A percentile compares a stretch with the other conserved stretches of the same genome.
Evolutionary conservation across 805 yeast genomes (phyloP).

Genomic region (Kazachstania viticola): DNA sequence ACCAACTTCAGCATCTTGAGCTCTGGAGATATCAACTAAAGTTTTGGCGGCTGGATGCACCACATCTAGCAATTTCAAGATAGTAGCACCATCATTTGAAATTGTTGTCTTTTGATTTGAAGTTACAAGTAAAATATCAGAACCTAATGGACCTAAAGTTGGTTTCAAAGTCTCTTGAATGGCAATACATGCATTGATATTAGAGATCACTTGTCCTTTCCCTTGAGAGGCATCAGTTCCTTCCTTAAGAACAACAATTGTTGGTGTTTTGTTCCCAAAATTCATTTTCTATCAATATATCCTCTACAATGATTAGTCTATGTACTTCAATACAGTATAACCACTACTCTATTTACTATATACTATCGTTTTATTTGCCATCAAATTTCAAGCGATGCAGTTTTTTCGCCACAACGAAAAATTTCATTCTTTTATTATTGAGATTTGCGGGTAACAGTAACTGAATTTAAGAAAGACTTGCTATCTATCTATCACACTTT

Average conservation of each 20-base stretch:
- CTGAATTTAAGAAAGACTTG: no score
- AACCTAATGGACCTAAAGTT: constrained; percentile 94
- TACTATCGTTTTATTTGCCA: no score
- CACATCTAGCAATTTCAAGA: constrained; percentile 79
- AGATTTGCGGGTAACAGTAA: no score
- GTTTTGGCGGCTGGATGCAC: constrained; percentile 98
- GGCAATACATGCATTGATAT: constrained; percentile 94
- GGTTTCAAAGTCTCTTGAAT: constrained; percentile 92
- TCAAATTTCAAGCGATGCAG: no score
- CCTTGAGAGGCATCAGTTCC: constrained; percentile 98
- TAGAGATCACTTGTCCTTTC: constrained; percentile 85
- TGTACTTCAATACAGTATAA: no score
- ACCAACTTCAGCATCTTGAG: constrained; percentile 97
- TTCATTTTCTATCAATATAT: constrained; percentile 43
- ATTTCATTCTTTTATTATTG: no score
- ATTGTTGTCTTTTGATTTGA: constrained; percentile 81
- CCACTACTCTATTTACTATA: no score
- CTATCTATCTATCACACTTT: no score
- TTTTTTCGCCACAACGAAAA: no score
- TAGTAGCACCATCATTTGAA: constrained; percentile 97
- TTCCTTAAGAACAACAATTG: constrained; percentile 95
- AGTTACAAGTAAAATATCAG: constrained; percentile 84
- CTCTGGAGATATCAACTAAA: constrained; percentile 84
- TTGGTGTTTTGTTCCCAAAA: constrained; percentile 88
- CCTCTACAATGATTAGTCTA: no score